These are phyloP conservation scores for Mycena pura DNA, from an alignment of 768 basidiomycete genomes.

Conservation along the genomic window DNA sequence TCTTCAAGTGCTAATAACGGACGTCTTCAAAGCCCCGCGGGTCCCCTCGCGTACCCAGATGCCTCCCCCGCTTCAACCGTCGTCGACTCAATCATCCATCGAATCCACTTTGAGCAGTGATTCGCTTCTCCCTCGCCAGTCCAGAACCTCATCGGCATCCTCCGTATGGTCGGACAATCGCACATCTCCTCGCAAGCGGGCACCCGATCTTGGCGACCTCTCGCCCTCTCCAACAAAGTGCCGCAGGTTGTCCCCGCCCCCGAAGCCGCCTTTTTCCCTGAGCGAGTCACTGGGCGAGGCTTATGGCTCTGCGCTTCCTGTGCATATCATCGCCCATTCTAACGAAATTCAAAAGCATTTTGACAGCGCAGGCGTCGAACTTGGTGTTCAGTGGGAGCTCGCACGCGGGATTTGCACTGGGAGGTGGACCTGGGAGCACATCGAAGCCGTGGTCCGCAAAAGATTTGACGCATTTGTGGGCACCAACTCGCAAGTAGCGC, in stretches of 20 bases:
- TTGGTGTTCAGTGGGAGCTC: conserved; percentile 25
- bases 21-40: background rate
- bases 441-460: background rate
- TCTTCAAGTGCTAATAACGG: background rate
- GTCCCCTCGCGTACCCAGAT: background rate
- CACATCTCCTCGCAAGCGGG: conserved; percentile 13
- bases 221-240: conserved; percentile 6
- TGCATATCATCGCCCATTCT: conserved; percentile 12
- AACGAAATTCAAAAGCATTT: conserved; percentile 2
- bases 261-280: background rate
- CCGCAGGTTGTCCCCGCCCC: background rate
- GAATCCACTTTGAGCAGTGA: background rate
- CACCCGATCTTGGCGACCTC: background rate
- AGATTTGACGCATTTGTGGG: background rate
- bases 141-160: conserved; percentile 10
- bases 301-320: conserved; percentile 10
- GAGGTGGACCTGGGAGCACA: conserved; percentile 13
- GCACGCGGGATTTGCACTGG: conserved; percentile 8
- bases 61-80: conserved; percentile 9
- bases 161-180: conserved; percentile 1
- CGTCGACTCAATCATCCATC: conserved; percentile 12
- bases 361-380: conserved; percentile 3
- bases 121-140: conserved; percentile 2
- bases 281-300: conserved; percentile 1
- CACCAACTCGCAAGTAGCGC: background rate